These are phyloP conservation scores for Monosporascus sp. DNA, from an alignment of 2,329 filamentous ascomycete species.

Conservation along the genomic window DNA sequence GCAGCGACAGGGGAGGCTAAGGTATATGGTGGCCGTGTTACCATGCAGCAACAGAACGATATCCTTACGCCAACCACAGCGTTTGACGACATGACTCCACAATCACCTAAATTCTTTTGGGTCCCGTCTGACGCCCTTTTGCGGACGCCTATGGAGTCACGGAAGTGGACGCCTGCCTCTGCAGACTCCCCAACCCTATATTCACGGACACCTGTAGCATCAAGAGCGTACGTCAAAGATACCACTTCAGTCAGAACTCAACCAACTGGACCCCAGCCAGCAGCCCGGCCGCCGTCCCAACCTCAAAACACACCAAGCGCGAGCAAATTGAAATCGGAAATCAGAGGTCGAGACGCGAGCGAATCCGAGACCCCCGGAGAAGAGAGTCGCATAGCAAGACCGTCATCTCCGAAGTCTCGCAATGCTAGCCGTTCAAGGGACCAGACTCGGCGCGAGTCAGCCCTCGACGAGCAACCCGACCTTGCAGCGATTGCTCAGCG, in stretches of 20 bases:
- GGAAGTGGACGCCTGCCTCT: constrained; percentile 3
- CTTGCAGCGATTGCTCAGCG: constrained; percentile 13
- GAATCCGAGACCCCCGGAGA: not conserved
- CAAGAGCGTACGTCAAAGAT: not conserved
- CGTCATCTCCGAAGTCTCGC: not conserved
- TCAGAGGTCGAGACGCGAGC: not conserved
- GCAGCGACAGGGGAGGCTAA: not conserved
- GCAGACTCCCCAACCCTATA: constrained; percentile 11
- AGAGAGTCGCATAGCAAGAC: not conserved
- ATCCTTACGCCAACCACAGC: not conserved
- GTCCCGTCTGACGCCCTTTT: constrained; percentile 3
- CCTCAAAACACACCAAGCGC: not conserved
- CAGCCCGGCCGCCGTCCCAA: not conserved
- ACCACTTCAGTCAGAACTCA: not conserved
- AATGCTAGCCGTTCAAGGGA: not conserved
- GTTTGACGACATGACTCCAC: constrained; percentile 1
- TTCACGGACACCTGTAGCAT: not conserved
- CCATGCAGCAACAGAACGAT: constrained; percentile 2
- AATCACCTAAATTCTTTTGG: constrained; percentile 5
- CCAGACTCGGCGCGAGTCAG: not conserved
- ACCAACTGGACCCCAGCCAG: not conserved
- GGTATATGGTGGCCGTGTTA: not conserved
- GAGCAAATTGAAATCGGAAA: not conserved
- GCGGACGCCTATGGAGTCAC: constrained; percentile 1
- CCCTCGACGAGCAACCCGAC: not conserved